These are phyloP conservation scores for Cardamine chenopodiifolia DNA, from an alignment of 345 rosid genomes.

Conservation along the genomic window DNA sequence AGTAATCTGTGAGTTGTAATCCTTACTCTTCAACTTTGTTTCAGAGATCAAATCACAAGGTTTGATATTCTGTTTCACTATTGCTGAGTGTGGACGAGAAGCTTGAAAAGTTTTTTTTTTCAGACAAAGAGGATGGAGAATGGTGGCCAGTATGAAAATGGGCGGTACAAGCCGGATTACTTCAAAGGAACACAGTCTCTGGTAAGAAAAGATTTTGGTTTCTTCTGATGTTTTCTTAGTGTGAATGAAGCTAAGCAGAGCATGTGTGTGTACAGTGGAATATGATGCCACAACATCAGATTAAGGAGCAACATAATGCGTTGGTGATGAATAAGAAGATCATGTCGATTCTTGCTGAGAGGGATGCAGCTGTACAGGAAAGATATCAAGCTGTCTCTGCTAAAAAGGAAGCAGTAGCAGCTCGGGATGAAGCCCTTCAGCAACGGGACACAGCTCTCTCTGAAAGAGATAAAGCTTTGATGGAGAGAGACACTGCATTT, in stretches of 20 bases:
- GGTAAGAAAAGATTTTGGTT: constrained; percentile 45
- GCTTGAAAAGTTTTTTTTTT: constrained; percentile 4
- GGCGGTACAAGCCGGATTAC: constrained; percentile 64
- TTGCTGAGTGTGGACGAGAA: constrained; percentile 18
- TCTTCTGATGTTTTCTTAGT: constrained; percentile 16
- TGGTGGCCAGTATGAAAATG: constrained; percentile 64
- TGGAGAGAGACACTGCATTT: constrained; percentile 78
- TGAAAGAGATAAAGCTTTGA: constrained; percentile 77
- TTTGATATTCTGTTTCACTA: constrained; percentile 1
- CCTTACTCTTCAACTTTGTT: constrained; percentile 11
- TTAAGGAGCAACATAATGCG: constrained; percentile 80
- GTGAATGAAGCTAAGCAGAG: constrained; percentile 24
- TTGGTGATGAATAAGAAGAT: constrained; percentile 88
- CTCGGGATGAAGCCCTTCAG: constrained; percentile 78
- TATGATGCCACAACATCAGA: constrained; percentile 71
- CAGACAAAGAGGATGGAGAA: constrained; percentile 61
- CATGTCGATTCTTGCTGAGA: constrained; percentile 78
- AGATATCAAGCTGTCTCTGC: constrained; percentile 67
- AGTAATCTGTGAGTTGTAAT: neutral
- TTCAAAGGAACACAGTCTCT: constrained; percentile 58
- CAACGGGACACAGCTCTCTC: constrained; percentile 83
- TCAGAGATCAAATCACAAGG: constrained; percentile 16
- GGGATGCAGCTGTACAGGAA: constrained; percentile 77
- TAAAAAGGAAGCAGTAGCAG: constrained; percentile 73
- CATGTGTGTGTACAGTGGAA: constrained; percentile 76